Conservation (phyloP, 164 flowering plant genomes). For the Tetracentron sinense region DNA sequence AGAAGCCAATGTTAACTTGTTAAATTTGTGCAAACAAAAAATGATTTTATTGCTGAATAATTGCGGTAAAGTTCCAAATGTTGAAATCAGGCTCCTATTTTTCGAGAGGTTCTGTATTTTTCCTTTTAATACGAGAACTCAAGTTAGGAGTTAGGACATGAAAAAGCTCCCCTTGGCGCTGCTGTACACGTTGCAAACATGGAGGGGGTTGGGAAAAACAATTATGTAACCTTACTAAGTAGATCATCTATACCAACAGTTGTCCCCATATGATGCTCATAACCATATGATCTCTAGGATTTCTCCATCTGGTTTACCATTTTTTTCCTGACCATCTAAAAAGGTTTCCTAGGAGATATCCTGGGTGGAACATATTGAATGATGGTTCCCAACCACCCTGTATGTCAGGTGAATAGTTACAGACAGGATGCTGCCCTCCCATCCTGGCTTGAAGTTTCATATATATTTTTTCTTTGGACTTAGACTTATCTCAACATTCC, state of each 20-base stretch:
- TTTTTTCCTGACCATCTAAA: background rate
- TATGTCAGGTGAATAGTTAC: background rate
- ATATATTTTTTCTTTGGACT: background rate
- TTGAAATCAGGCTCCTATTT: too few species aligned
- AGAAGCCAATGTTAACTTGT: too few species aligned
- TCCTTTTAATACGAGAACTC: too few species aligned
- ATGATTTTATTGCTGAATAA: too few species aligned
- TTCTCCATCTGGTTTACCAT: background rate
- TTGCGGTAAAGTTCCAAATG: too few species aligned
- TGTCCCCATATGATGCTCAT: background rate
- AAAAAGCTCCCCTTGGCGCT: too few species aligned
- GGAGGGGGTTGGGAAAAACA: too few species aligned
- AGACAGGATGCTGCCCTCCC: background rate
- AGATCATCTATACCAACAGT: background rate
- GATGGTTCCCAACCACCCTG: background rate
- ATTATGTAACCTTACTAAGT: background rate
- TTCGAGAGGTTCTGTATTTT: too few species aligned
- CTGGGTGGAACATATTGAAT: background rate
- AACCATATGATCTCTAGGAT: background rate
- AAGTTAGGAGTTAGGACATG: too few species aligned
- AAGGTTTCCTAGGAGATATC: background rate
- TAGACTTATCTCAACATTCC: slow-evolving; percentile 11
- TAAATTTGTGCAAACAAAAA: too few species aligned
- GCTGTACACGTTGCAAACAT: too few species aligned
- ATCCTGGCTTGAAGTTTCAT: background rate